Evolutionary conservation across 371 early-diverging fungal genomes (phyloP).

Genomic region (Mortierella polycephala): DNA sequence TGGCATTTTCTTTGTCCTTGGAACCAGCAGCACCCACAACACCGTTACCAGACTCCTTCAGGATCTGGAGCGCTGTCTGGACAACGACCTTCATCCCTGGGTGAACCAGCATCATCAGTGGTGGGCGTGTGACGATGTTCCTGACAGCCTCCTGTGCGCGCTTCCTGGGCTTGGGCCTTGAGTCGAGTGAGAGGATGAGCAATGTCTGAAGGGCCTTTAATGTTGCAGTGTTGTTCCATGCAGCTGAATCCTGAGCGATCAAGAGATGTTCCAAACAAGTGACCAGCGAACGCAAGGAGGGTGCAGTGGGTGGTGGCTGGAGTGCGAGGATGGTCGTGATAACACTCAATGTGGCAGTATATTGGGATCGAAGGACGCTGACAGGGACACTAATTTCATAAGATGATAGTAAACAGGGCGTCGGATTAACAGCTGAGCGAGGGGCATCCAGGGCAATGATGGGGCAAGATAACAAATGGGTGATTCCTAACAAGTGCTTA

Average conservation of each 20-base stretch:
- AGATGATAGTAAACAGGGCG: too few relatives aligned
- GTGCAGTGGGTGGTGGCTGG: constrained; percentile 72
- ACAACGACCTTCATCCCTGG: constrained; percentile 82
- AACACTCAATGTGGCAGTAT: constrained; percentile 66
- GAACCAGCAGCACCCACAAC: constrained; percentile 72
- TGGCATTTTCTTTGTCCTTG: constrained; percentile 52
- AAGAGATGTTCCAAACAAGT: constrained; percentile 88
- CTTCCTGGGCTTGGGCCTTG: constrained; percentile 91
- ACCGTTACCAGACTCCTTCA: constrained; percentile 75
- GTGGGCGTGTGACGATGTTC: constrained; percentile 74
- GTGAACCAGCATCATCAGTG: constrained; percentile 80
- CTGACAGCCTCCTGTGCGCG: constrained; percentile 87
- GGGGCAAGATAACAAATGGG: neutral
- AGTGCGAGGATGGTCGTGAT: constrained; percentile 68
- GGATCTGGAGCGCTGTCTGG: constrained; percentile 75
- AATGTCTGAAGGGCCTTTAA: constrained; percentile 80
- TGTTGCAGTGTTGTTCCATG: constrained; percentile 77
- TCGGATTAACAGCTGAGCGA: too few relatives aligned
- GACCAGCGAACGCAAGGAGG: constrained; percentile 78
- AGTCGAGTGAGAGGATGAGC: constrained; percentile 81
- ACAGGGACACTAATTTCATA: constrained; percentile 59
- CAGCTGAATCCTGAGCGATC: constrained; percentile 77
- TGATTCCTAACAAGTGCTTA: constrained; percentile 36
- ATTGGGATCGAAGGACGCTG: constrained; percentile 74
- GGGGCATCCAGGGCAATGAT: too few relatives aligned